phyloP scores from a whole-genome alignment of 2,329 filamentous ascomycete species.

The Epichloe coenophiala region DNA sequence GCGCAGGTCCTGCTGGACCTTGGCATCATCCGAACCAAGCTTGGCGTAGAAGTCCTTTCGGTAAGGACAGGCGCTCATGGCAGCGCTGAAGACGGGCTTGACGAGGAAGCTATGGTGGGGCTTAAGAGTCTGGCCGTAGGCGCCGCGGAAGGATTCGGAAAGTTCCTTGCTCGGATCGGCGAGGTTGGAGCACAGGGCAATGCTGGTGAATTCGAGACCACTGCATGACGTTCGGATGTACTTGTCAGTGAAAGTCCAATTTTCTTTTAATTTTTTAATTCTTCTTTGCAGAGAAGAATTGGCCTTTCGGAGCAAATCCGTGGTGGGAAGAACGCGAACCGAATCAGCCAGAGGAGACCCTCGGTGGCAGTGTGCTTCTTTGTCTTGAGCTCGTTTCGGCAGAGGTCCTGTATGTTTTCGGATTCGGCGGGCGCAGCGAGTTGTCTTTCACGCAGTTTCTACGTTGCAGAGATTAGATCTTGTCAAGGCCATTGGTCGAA shows the following conservation, averaged over 20 bases:
- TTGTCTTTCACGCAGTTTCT: slow-evolving; percentile 86
- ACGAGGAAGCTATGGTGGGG: slow-evolving; percentile 80
- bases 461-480: slow-evolving; percentile 1
- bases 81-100: slow-evolving; percentile 84
- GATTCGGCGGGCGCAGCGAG: slow-evolving; percentile 65
- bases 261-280: too few species aligned
- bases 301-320: background rate
- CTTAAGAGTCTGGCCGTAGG: slow-evolving; percentile 80
- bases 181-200: slow-evolving; percentile 68
- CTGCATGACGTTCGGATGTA: slow-evolving; percentile 32
- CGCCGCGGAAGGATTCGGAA: slow-evolving; percentile 68
- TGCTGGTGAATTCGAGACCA: slow-evolving; percentile 84
- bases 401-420: slow-evolving; percentile 73
- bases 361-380: slow-evolving; percentile 84
- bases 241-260: background rate
- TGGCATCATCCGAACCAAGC: slow-evolving; percentile 53
- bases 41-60: slow-evolving; percentile 87
- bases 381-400: slow-evolving; percentile 72
- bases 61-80: slow-evolving; percentile 89
- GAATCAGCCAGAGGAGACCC: slow-evolving; percentile 79
- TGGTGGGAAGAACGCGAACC: slow-evolving; percentile 38
- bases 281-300: background rate
- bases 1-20: slow-evolving; percentile 51
- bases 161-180: slow-evolving; percentile 60
- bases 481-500: background rate